phyloP scores from a whole-genome alignment of 1,284 basidiomycete genomes.

The Pseudozyma tsukubaensis region DNA sequence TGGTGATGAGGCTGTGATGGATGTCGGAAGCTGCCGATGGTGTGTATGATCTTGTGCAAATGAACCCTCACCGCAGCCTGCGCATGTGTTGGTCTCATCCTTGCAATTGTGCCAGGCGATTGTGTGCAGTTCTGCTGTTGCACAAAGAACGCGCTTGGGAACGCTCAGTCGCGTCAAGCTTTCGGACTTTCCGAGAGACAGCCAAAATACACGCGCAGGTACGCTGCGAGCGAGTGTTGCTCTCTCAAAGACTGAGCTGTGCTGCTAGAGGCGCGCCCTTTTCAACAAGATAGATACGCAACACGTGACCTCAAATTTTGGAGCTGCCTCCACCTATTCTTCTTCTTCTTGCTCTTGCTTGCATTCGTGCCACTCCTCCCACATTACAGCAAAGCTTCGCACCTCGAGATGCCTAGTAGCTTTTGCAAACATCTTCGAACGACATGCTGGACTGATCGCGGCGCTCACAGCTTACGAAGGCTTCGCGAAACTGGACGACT shows the following conservation, averaged over 20 bases:
- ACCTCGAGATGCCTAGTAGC: no score
- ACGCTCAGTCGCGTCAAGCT: slow-evolving; percentile 18
- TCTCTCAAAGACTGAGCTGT: slow-evolving; percentile 18
- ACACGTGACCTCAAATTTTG: slow-evolving; percentile 34
- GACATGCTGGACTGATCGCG: no score
- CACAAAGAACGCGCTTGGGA: no score
- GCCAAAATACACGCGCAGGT: slow-evolving; percentile 11
- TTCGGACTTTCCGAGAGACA: background rate
- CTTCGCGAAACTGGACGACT: background rate
- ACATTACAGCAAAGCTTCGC: no score
- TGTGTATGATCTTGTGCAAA: background rate
- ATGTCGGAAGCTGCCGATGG: background rate
- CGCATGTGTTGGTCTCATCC: slow-evolving; percentile 37
- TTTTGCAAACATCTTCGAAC: no score
- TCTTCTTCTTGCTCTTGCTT: slow-evolving; percentile 5
- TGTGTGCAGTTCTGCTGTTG: background rate
- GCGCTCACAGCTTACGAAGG: no score
- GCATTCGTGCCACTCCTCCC: background rate
- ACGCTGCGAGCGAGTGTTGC: slow-evolving; percentile 21
- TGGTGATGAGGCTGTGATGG: slow-evolving; percentile 10
- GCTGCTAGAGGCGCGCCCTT: slow-evolving; percentile 18
- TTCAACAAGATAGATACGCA: background rate
- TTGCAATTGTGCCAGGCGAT: background rate
- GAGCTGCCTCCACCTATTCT: background rate
- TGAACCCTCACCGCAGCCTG: background rate